phyloP scores from a whole-genome alignment of 2,329 filamentous ascomycete genomes.

The Allantophomopsis lycopodina region DNA sequence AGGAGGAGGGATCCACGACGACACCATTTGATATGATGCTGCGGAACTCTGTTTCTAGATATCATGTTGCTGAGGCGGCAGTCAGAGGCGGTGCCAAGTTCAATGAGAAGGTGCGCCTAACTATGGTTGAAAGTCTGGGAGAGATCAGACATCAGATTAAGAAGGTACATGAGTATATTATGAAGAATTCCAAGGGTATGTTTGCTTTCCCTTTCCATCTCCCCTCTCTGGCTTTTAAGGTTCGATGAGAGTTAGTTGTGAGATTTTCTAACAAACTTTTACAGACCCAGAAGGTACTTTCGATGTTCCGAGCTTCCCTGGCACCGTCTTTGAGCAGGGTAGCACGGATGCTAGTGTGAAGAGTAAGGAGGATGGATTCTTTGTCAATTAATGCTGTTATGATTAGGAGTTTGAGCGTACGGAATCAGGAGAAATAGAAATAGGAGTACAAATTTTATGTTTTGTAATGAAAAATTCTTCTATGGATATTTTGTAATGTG shows the following conservation, averaged over 20 bases:
- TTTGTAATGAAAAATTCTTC: too few species aligned
- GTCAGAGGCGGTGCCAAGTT: constrained; percentile 29
- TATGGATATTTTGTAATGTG: too few species aligned
- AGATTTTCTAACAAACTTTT: constrained; percentile 3
- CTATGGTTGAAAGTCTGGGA: constrained; percentile 29
- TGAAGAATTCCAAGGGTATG: constrained; percentile 35
- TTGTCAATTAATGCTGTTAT: constrained; percentile 11
- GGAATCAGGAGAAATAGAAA: too few species aligned
- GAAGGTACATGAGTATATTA: constrained; percentile 37
- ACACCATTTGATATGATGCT: constrained; percentile 62
- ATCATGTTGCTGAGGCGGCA: constrained; percentile 41
- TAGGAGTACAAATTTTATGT: too few species aligned
- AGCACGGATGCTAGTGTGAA: neutral
- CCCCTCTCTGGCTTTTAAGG: neutral
- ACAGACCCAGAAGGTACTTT: constrained; percentile 38
- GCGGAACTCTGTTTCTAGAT: constrained; percentile 43
- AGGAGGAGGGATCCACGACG: constrained; percentile 52
- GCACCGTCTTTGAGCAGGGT: constrained; percentile 11
- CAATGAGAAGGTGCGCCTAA: constrained; percentile 31
- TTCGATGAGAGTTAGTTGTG: neutral
- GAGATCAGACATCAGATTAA: constrained; percentile 32
- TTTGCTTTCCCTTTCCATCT: constrained; percentile 1
- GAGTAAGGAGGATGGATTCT: constrained; percentile 15
- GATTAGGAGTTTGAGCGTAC: too few species aligned
- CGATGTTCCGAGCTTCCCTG: constrained; percentile 28